Conservation (phyloP, 306 rosid genomes). For the Arachis stenosperma region DNA sequence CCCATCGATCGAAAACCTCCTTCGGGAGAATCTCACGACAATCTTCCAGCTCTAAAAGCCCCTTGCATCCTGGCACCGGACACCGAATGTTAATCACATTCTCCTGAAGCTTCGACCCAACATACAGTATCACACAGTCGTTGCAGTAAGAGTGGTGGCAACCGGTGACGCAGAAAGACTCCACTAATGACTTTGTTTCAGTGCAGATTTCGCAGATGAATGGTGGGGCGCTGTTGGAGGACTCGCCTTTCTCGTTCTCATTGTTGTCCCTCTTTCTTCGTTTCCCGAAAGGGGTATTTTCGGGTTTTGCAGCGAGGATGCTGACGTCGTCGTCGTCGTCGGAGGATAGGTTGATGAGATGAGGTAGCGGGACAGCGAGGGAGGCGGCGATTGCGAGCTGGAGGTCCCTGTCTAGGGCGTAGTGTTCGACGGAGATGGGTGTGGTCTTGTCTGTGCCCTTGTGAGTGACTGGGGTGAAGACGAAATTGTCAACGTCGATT, state of each 20-base stretch:
- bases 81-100: slow-evolving; percentile 41
- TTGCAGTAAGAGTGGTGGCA: slow-evolving; percentile 45
- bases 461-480: neutral
- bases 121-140: slow-evolving; percentile 38
- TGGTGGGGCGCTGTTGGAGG: neutral
- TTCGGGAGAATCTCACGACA: slow-evolving; percentile 37
- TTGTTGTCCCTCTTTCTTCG: neutral
- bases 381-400: neutral
- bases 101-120: slow-evolving; percentile 41
- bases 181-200: slow-evolving; percentile 29
- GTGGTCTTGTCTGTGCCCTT: neutral
- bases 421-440: neutral
- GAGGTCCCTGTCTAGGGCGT: neutral
- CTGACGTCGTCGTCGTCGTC: slow-evolving; percentile 34
- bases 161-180: slow-evolving; percentile 34
- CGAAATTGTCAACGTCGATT: neutral
- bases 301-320: slow-evolving; percentile 22
- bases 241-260: slow-evolving; percentile 11
- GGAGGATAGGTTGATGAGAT: slow-evolving; percentile 10
- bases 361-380: neutral
- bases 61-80: slow-evolving; percentile 47
- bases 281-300: neutral
- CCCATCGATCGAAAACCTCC: slow-evolving; percentile 52
- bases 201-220: slow-evolving; percentile 51
- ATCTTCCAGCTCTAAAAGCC: slow-evolving; percentile 37